A percentile compares a stretch with the other conserved stretches of the same genome.
Evolutionary conservation across 73 alveolate species (phyloP).

Genomic region (Tetrahymena elliotti): DNA sequence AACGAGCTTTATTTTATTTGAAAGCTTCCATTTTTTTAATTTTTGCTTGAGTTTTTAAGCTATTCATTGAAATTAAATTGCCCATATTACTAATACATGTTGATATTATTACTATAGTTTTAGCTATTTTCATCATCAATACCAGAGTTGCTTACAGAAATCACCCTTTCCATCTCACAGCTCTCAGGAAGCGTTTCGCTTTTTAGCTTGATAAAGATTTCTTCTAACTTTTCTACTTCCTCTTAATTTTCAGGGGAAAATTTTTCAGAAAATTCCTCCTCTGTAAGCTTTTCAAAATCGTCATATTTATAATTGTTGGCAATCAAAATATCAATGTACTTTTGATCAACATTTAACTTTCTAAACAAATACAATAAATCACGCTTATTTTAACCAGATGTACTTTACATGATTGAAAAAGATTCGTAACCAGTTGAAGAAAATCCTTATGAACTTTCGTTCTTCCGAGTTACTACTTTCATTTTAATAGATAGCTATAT

Average conservation of each 20-base stretch:
- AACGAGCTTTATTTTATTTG: not conserved
- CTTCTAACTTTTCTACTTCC: not conserved
- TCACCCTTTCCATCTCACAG: not conserved
- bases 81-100: not conserved
- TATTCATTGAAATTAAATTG: not conserved
- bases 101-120: not conserved
- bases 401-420: not conserved
- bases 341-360: not conserved
- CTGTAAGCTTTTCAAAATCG: not conserved
- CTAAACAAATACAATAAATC: not conserved
- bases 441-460: not conserved
- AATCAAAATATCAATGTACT: not conserved
- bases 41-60: not conserved
- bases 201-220: not conserved
- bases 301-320: not conserved
- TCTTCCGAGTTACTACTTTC: not conserved
- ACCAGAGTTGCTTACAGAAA: not conserved
- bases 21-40: not conserved
- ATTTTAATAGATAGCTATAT: not conserved
- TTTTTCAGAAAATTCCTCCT: not conserved
- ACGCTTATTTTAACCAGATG: not conserved
- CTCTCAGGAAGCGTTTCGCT: not conserved
- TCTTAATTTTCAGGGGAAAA: not conserved
- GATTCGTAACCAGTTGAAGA: constrained; percentile 2
- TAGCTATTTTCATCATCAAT: not conserved